phyloP scores from a whole-genome alignment of 2,329 filamentous ascomycete species.

The Diaporthe amygdali region DNA sequence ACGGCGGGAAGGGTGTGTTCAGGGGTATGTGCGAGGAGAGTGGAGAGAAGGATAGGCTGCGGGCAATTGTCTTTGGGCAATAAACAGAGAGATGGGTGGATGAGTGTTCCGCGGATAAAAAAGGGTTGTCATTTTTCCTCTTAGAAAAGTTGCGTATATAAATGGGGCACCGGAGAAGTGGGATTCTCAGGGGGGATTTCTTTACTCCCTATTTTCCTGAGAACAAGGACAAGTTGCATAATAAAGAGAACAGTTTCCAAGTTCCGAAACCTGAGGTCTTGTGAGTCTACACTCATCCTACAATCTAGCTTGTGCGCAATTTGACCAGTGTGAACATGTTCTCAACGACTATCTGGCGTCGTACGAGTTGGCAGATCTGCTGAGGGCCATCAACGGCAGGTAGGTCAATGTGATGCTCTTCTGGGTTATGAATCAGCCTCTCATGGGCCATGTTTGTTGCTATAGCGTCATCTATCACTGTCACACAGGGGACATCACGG shows the following conservation, averaged over 20 bases:
- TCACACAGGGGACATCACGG: not conserved
- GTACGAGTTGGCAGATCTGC: not conserved
- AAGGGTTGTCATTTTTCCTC: not conserved
- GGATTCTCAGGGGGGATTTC: not conserved
- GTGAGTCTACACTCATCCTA: not conserved
- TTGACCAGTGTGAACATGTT: not conserved
- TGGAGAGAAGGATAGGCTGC: constrained; percentile 61
- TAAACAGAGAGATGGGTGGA: not conserved
- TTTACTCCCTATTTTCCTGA: not conserved
- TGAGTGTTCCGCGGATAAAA: not conserved
- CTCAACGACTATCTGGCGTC: not conserved
- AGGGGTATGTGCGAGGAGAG: constrained; percentile 67
- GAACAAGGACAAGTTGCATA: not conserved
- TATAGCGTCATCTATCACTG: not conserved
- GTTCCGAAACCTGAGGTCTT: not conserved
- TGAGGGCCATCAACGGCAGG: not conserved
- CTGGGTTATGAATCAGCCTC: not conserved
- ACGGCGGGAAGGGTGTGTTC: constrained; percentile 55
- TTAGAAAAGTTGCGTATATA: not conserved
- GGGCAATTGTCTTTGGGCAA: constrained; percentile 47
- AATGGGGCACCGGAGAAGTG: not conserved
- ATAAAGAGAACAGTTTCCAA: not conserved
- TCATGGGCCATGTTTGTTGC: not conserved
- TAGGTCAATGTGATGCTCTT: no score
- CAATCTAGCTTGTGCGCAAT: not conserved